These are phyloP conservation scores for Puccinia novopanici DNA, from an alignment of 1,284 basidiomycete species.

Conservation along the genomic window DNA sequence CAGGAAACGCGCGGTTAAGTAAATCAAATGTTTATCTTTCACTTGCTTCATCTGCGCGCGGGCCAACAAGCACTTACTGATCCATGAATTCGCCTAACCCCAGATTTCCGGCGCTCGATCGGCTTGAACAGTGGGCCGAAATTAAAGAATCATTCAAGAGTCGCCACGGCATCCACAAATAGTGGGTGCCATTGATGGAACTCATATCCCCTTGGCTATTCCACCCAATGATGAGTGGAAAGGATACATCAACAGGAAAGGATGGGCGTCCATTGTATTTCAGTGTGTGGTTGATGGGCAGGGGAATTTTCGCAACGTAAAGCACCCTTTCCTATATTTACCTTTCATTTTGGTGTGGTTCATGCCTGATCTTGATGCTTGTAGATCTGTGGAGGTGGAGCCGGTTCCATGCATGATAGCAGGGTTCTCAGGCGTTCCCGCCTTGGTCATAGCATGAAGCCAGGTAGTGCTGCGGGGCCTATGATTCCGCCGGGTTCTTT, in stretches of 20 bases:
- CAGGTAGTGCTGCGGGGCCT: neutral
- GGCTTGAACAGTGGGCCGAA: neutral
- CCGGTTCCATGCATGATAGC: no score
- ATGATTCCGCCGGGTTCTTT: neutral
- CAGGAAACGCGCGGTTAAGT: no score
- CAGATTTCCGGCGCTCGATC: neutral
- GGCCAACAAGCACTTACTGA: no score
- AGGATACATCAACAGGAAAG: neutral
- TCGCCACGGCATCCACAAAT: no score
- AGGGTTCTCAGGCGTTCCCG: neutral
- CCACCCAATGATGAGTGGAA: neutral
- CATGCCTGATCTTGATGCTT: neutral
- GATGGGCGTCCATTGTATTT: neutral
- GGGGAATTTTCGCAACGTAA: neutral
- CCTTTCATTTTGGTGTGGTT: no score
- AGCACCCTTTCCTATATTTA: neutral
- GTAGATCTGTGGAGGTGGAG: neutral
- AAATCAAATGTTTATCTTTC: no score
- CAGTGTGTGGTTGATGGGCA: no score
- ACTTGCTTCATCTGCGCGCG: no score
- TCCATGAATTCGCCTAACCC: no score
- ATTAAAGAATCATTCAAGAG: neutral
- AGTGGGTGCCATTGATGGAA: no score
- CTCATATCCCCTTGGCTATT: neutral
- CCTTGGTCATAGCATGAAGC: neutral